Evolutionary conservation across 1,284 basidiomycete species (phyloP).

Genomic region (Psilocybe mexicana): DNA sequence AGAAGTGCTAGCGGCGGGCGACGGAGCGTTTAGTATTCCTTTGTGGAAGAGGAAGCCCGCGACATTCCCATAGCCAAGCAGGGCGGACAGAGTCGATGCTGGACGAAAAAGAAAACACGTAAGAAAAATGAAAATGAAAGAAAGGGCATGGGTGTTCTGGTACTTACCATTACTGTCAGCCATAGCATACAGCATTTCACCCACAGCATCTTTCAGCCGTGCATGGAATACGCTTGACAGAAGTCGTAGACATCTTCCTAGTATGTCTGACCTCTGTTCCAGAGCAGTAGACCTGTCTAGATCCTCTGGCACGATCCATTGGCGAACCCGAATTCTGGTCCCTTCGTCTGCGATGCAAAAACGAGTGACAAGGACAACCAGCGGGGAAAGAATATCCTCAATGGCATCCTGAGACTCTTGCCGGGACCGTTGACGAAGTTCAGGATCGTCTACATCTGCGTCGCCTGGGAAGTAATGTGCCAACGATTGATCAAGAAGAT

Average conservation of each 20-base stretch:
- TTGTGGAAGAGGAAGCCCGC: slow-evolving; percentile 91
- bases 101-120: slow-evolving; percentile 8
- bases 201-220: slow-evolving; percentile 70
- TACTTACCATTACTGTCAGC: slow-evolving; percentile 78
- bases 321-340: slow-evolving; percentile 56
- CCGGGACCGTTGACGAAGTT: slow-evolving; percentile 52
- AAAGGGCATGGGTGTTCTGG: background rate
- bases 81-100: slow-evolving; percentile 70
- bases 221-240: slow-evolving; percentile 72
- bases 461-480: slow-evolving; percentile 66
- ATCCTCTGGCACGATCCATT: slow-evolving; percentile 71
- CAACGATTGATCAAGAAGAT: slow-evolving; percentile 65
- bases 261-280: slow-evolving; percentile 67
- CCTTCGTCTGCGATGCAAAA: slow-evolving; percentile 64
- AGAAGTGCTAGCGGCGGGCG: slow-evolving; percentile 37
- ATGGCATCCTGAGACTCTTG: slow-evolving; percentile 53
- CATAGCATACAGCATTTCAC: slow-evolving; percentile 84
- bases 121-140: background rate
- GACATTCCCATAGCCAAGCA: slow-evolving; percentile 90
- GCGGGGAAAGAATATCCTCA: slow-evolving; percentile 77
- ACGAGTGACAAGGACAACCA: slow-evolving; percentile 72
- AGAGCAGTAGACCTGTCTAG: slow-evolving; percentile 78
- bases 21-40: slow-evolving; percentile 68
- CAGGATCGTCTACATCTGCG: slow-evolving; percentile 60
- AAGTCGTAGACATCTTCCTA: slow-evolving; percentile 82